These are phyloP conservation scores for Leccinum solheimii DNA, from an alignment of 1,284 basidiomycete species.

Conservation along the genomic window DNA sequence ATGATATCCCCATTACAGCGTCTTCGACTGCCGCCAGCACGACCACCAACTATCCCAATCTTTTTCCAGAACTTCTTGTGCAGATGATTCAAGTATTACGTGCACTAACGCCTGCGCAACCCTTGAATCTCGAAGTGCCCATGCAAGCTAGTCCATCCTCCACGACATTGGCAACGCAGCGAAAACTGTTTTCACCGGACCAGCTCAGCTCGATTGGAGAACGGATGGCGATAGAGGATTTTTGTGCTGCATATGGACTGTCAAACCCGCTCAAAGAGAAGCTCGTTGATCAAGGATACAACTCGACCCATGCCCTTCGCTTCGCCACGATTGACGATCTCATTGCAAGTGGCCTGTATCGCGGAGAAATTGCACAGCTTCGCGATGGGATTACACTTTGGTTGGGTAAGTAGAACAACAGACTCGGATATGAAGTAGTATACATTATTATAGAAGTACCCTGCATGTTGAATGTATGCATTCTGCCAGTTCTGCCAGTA, in stretches of 20 bases:
- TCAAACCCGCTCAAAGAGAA: neutral
- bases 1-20: slow-evolving; percentile 86
- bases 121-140: neutral
- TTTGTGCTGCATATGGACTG: neutral
- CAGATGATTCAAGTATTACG: neutral
- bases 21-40: neutral
- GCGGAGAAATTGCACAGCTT: neutral
- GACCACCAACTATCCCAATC: neutral
- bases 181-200: neutral
- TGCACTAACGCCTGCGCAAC: neutral
- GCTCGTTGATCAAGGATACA: neutral
- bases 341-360: neutral
- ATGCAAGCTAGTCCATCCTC: neutral
- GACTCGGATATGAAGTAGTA: neutral
- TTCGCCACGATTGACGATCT: neutral
- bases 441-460: neutral
- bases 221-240: neutral
- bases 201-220: neutral
- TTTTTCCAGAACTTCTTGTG: neutral
- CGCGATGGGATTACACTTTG: neutral
- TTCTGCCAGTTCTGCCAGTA: too few species aligned
- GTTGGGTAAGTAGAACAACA: neutral
- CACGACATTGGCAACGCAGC: neutral
- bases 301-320: neutral
- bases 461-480: neutral